These are phyloP conservation scores for Cercospora beticola DNA, from an alignment of 2,329 filamentous ascomycete species.

Conservation along the genomic window DNA sequence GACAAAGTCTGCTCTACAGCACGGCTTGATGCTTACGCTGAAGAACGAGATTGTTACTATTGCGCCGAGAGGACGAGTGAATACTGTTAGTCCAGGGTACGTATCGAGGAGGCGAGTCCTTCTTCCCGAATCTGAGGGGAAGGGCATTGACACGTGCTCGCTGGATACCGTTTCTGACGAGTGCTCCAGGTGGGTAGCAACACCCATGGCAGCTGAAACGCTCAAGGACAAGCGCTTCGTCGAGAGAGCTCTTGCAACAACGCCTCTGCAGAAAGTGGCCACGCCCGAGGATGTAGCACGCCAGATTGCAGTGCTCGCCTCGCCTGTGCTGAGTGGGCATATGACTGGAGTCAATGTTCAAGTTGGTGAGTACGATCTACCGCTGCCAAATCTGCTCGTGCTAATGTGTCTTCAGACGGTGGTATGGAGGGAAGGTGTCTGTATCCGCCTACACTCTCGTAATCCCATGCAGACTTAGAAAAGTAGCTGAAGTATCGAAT, in stretches of 20 bases:
- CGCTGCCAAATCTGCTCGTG: neutral
- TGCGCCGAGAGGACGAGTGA: constrained; percentile 32
- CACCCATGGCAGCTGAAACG: constrained; percentile 9
- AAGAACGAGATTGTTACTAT: constrained; percentile 38
- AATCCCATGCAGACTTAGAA: neutral
- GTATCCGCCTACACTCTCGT: constrained; percentile 14
- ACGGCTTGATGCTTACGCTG: constrained; percentile 33
- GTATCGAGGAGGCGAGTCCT: neutral
- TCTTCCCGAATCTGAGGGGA: too few species aligned
- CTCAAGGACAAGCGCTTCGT: constrained; percentile 31
- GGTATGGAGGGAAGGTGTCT: constrained; percentile 36
- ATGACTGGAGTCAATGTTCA: constrained; percentile 32
- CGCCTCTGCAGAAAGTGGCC: constrained; percentile 35
- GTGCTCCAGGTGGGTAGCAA: constrained; percentile 7
- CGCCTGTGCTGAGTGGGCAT: constrained; percentile 32
- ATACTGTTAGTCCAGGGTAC: constrained; percentile 29
- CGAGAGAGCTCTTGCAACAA: constrained; percentile 34
- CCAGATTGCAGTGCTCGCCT: constrained; percentile 34
- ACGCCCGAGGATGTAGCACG: constrained; percentile 32
- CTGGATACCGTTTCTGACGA: neutral
- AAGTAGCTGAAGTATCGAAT: neutral
- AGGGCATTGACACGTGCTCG: too few species aligned
- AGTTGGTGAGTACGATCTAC: constrained; percentile 16
- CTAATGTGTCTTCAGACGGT: constrained; percentile 30
- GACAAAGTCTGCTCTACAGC: constrained; percentile 35